A percentile compares a stretch with the other conserved stretches of the same genome.
Evolutionary conservation across 495 filamentous ascomycete species (phyloP).

Genomic region (Pseudotulostoma volvatum): DNA sequence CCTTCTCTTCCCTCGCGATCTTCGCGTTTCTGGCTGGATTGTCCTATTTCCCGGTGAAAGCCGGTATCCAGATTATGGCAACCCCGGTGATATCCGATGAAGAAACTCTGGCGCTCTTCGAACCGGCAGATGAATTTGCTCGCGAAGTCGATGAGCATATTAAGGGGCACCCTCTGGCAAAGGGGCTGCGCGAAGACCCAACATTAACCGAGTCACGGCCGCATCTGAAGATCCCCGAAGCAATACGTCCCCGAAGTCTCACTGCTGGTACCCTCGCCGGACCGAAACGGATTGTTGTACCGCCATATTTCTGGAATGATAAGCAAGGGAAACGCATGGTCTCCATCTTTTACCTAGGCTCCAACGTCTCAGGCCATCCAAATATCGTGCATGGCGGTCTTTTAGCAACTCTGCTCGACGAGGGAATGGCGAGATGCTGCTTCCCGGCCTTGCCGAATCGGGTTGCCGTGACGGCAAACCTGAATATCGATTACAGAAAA

Average conservation of each 20-base stretch:
- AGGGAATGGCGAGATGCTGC: slow-evolving; percentile 79
- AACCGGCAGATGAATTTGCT: slow-evolving; percentile 41
- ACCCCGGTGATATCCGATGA: slow-evolving; percentile 42
- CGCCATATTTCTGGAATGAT: slow-evolving; percentile 62
- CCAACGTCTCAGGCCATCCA: slow-evolving; percentile 74
- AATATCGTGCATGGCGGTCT: slow-evolving; percentile 87
- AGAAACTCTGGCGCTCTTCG: slow-evolving; percentile 54
- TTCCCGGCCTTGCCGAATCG: slow-evolving; percentile 81
- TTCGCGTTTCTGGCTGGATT: slow-evolving; percentile 21
- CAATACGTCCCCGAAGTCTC: slow-evolving; percentile 52
- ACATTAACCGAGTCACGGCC: slow-evolving; percentile 65
- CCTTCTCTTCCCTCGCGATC: slow-evolving; percentile 24
- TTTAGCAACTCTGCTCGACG: slow-evolving; percentile 81
- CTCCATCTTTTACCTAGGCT: slow-evolving; percentile 63
- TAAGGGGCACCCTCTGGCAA: slow-evolving; percentile 53
- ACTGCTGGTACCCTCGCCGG: slow-evolving; percentile 71
- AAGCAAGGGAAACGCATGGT: slow-evolving; percentile 54
- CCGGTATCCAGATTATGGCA: slow-evolving; percentile 25
- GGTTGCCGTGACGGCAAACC: slow-evolving; percentile 76
- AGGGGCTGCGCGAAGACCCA: slow-evolving; percentile 46
- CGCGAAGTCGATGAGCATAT: slow-evolving; percentile 55
- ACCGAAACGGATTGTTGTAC: slow-evolving; percentile 60
- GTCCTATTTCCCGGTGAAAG: slow-evolving; percentile 12
- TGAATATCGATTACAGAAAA: slow-evolving; percentile 76
- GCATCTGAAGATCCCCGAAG: slow-evolving; percentile 63